Evolutionary conservation across 2,329 filamentous ascomycete genomes (phyloP), one percentile per base, ranked within the genome.

Genomic region (Exserohilum turcica): DNA sequence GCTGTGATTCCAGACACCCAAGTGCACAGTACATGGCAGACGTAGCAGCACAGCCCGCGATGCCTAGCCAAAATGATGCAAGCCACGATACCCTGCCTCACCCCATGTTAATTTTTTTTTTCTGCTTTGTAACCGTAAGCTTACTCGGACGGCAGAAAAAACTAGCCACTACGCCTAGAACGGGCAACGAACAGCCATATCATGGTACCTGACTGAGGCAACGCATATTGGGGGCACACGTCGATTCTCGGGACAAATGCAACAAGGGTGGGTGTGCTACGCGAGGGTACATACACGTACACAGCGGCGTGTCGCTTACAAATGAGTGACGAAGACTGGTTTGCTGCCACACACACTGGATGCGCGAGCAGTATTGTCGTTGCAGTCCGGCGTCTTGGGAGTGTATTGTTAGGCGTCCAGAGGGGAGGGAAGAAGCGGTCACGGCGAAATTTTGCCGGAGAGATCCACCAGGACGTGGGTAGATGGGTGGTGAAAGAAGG

Each of bases 171-270:
- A 7, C 21, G 7, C 4, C 21, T 24, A 24, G 21, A 24, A n/a
- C n/a, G n/a, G n/a, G n/a, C n/a, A n/a, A n/a, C n/a, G n/a, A n/a
- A n/a, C n/a, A n/a, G n/a, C n/a, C n/a, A n/a, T n/a, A n/a, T n/a
- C 7, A 7, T 24, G 21, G 21, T 24, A 24, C 21, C 21, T 24
- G 21, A 24, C n/a, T n/a, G n/a, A n/a, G n/a, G n/a, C n/a, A n/a
- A n/a, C n/a, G n/a, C n/a, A n/a, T n/a, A n/a, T n/a, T n/a, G n/a
- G n/a, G n/a, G n/a, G n/a, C n/a, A n/a, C n/a, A 37, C 13, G 29
- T 48, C 63, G 63, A 65, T 65, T 38, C 51, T 43, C 52, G 59
- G 54, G 48, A 31, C n/a, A 54, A 63, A 54, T 65, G 54, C 31
- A 60, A 45, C 61, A 61, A 46, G 59, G 59, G 42, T 56, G 12